Base-by-base conservation (phyloP, 2,329 filamentous ascomycete species). In the Colletotrichum chrysophilum region DNA sequence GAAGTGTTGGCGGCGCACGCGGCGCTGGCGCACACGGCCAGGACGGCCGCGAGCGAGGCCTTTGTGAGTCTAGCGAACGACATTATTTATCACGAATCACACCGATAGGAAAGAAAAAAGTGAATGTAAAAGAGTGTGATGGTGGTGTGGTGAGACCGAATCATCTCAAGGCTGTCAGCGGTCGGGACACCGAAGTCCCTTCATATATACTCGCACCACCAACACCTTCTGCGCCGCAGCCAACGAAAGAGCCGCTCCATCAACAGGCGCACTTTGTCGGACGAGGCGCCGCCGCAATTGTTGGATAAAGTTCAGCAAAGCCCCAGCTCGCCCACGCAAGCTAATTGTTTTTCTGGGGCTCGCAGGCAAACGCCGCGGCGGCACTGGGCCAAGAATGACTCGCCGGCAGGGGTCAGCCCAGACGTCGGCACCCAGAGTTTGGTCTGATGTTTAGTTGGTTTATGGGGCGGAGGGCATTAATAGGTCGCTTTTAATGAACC, bases 271-370 rank as follows among this genome's bases (percentile, higher is more conserved):
- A 36, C 55, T 58, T 28, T 43, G 69, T 67, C 26, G 69, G 56
- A 67, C 65, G 58, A 55, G 21, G 38, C 62, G 28, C 14, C 43
- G n/a, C 55, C n/a, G 18, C 70, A 55, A 69, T 65, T 64, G 34
- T 36, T 52, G 28, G 60, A 76, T 66, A 76, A 30, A 65, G 74
- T 76, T 76, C 58, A 76, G 43, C 74, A 76, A 52, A 76, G 74
- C 74, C 74, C 74, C 64, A 38, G 38, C 70, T 73, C 65, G 56
- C 38, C 74, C 64, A 73, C 71, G 70, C 74, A 74, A 43, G 71
- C 64, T 65, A 55, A 76, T 74, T 76, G 74, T 36, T 68, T 73
- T 62, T 75, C 34, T 34, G 65, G 64, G 70, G 32, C 58, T 58
- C 18, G 21, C 38, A 38, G 58, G 10, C 56, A 55, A 68, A 68